phyloP scores from a whole-genome alignment of 306 rosid species.

The Leucaena leucocephala region DNA sequence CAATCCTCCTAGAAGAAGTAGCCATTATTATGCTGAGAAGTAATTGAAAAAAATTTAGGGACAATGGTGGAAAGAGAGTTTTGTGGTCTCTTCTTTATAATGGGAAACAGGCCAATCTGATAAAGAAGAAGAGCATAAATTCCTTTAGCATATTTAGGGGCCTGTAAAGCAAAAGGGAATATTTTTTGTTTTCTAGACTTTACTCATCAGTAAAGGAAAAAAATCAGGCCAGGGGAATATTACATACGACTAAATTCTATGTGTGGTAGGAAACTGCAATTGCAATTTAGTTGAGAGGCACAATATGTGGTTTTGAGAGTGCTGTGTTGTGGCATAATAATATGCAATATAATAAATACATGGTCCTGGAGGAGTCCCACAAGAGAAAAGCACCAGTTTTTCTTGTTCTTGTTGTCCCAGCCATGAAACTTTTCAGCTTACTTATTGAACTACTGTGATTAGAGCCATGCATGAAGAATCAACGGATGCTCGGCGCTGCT shows the following conservation, averaged over 20 bases:
- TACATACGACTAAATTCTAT: constrained; percentile 37
- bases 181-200: constrained; percentile 49
- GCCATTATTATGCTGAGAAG: constrained; percentile 33
- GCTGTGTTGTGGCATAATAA: constrained; percentile 27
- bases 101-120: constrained; percentile 45
- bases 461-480: constrained; percentile 28
- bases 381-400: constrained; percentile 15
- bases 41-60: constrained; percentile 36
- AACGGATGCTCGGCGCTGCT: constrained; percentile 32
- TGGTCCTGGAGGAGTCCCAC: constrained; percentile 15
- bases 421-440: constrained; percentile 25
- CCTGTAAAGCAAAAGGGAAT: constrained; percentile 75
- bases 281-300: constrained; percentile 35
- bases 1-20: constrained; percentile 56
- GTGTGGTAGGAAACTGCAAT: constrained; percentile 39
- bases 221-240: constrained; percentile 42
- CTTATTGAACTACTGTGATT: not conserved
- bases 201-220: constrained; percentile 38
- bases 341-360: constrained; percentile 10
- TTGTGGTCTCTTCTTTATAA: constrained; percentile 53
- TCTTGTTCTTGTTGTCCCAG: constrained; percentile 26
- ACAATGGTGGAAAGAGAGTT: constrained; percentile 45
- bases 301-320: constrained; percentile 36
- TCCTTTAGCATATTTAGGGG: constrained; percentile 65
- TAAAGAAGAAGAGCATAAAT: constrained; percentile 60